Conservation (phyloP, 1,139 yeast species). For the Debaryomycetaceae sp. region DNA sequence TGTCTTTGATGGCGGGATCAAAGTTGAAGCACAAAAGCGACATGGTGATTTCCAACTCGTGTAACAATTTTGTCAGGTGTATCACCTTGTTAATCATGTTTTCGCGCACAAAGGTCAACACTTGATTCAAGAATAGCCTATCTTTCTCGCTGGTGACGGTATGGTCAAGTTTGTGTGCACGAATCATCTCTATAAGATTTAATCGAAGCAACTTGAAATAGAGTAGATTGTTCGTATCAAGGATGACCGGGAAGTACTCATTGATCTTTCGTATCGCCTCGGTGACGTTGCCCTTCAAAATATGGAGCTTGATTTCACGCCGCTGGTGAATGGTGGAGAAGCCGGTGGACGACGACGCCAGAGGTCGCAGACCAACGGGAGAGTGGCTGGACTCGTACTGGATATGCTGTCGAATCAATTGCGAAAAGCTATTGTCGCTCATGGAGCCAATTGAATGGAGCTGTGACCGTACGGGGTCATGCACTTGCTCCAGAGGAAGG, state of each 20-base stretch:
- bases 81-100: conserved; percentile 57
- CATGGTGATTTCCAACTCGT: conserved; percentile 69
- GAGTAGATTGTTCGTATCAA: conserved; percentile 52
- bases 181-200: conserved; percentile 61
- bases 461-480: too few relatives aligned
- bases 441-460: conserved; percentile 8
- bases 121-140: conserved; percentile 47
- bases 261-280: conserved; percentile 44
- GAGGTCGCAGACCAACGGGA: not conserved
- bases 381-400: conserved; percentile 7
- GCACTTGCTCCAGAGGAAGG: too few relatives aligned
- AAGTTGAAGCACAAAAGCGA: conserved; percentile 56
- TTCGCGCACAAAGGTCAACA: conserved; percentile 58
- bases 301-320: conserved; percentile 42
- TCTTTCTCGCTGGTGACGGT: conserved; percentile 25
- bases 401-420: conserved; percentile 15
- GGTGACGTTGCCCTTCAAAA: conserved; percentile 48
- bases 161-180: conserved; percentile 40
- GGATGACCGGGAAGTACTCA: conserved; percentile 47
- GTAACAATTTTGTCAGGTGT: conserved; percentile 45
- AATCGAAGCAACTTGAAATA: conserved; percentile 60
- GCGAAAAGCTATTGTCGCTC: conserved; percentile 15
- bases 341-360: conserved; percentile 24
- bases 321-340: conserved; percentile 46
- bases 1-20: conserved; percentile 28